Base-by-base conservation (phyloP, 148 eudicot species). In the Camellia japonica region DNA sequence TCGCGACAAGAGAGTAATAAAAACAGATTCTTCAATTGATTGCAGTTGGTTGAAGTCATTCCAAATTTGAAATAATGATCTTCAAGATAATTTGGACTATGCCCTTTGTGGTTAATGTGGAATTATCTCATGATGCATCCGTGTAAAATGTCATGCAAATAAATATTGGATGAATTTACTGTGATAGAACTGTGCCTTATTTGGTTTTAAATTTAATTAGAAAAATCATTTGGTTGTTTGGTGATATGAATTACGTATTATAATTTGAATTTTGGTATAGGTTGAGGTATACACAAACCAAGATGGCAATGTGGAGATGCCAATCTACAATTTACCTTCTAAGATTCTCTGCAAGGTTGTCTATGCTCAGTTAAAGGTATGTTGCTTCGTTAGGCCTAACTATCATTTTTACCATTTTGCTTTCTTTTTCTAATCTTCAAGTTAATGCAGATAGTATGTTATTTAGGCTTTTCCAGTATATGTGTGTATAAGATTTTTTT, bases 311-410 rank as follows among this genome's bases (percentile, higher is more conserved):
- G 61, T 49, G 19, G 68, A 75, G 6, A 76, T 81, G 60, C 83
- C 79, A 12, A 51, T 20, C 18, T 81, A 81, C n/a, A 19, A 68
- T 69, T 1, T 81, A 76, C 79, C 83, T 59, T 76, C 61, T 47
- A 81, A 38, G 20, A 75, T 75, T 69, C 62, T 61, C 16, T 81
- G 83, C 80, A 60, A 76, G 75, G 83, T 81, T 49, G 68, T 68
- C 44, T 5, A 69, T 46, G 68, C 60, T 62, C 60, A 58, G 8
- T 69, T 81, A 49, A 61, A 76, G 83, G 83, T 76, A 81, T 15
- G 41, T 58, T 52, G 2, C 2, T n/a, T 9, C 54, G 18, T 68
- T 67, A 18, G 38, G 15, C 44, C 52, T 9, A 42, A 51, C 38
- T 55, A 30, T 13, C 4, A 23, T 49, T 20, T 46, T 30, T 20